Evolutionary conservation across 1,139 yeast species (phyloP).

Genomic region (Suhomyces chickasaworum): DNA sequence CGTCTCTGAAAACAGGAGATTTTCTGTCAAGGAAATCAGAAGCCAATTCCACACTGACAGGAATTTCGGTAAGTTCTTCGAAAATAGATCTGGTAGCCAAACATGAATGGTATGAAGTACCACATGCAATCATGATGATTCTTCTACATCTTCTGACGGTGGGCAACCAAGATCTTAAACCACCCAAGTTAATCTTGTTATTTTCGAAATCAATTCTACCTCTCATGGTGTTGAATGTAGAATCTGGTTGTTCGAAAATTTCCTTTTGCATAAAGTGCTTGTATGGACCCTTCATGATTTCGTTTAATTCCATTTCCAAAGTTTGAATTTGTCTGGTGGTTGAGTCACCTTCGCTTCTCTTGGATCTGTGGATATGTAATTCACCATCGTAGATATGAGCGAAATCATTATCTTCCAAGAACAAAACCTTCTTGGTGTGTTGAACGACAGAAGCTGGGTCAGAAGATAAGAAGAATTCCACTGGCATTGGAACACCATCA

Average conservation of each 20-base stretch:
- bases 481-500: constrained; percentile 90
- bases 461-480: constrained; percentile 93
- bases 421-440: constrained; percentile 95
- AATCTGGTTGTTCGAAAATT: constrained; percentile 97
- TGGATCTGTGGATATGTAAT: constrained; percentile 95
- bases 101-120: constrained; percentile 98
- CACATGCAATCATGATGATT: constrained; percentile 98
- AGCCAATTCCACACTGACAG: constrained; percentile 94
- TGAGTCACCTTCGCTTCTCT: constrained; percentile 86
- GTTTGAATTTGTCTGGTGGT: constrained; percentile 96
- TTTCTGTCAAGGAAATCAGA: constrained; percentile 95
- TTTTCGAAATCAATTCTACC: constrained; percentile 95
- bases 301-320: constrained; percentile 93
- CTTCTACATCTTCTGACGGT: constrained; percentile 94
- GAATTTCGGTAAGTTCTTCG: constrained; percentile 95
- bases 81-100: constrained; percentile 94
- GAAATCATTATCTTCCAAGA: constrained; percentile 96
- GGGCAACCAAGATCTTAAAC: constrained; percentile 80
- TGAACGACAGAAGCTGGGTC: constrained; percentile 98
- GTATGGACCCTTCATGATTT: constrained; percentile 97
- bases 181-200: constrained; percentile 80
- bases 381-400: constrained; percentile 99
- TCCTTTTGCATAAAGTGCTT: constrained; percentile 99
- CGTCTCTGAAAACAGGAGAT: constrained; percentile 97
- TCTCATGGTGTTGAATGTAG: constrained; percentile 98